Conservation (phyloP, 768 basidiomycete species). For the Cubamyces sp. region DNA sequence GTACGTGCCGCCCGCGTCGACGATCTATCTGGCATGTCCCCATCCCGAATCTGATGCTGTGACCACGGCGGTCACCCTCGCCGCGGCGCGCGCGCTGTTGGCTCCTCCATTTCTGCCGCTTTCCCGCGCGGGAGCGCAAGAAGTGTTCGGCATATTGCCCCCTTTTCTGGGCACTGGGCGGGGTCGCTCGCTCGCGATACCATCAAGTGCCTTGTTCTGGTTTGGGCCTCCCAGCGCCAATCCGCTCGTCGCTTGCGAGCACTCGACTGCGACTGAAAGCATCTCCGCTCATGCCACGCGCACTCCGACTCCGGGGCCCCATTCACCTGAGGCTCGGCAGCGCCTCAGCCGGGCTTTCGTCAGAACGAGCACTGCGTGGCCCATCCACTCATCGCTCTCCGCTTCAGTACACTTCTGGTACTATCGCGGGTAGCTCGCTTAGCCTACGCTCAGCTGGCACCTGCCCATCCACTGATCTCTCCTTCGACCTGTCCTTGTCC, state of each 20-base stretch:
- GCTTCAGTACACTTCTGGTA: background rate
- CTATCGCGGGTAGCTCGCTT: constrained; percentile 20
- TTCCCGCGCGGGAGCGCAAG: background rate
- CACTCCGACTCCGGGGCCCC: constrained; percentile 1
- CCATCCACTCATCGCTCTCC: no score
- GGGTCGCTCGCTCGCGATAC: background rate
- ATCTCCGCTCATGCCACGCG: background rate
- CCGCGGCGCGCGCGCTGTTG: background rate
- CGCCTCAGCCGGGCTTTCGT: background rate
- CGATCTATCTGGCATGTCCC: constrained; percentile 1
- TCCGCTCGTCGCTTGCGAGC: background rate
- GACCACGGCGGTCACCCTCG: background rate
- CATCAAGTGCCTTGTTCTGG: constrained; percentile 6
- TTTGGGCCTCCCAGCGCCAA: constrained; percentile 4
- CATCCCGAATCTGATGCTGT: background rate
- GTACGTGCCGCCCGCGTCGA: background rate
- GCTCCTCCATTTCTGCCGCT: background rate
- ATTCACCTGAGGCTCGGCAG: background rate
- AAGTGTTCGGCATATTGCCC: background rate
- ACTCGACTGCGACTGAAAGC: no score
- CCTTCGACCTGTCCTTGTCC: background rate
- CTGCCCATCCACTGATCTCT: background rate
- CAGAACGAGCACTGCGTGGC: background rate
- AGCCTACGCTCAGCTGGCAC: background rate
- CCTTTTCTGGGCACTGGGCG: background rate